Percentiles rank a stretch among this genome's conserved stretches.
Conservation (phyloP, 306 rosid species). For the Ochetophila trinervis region DNA sequence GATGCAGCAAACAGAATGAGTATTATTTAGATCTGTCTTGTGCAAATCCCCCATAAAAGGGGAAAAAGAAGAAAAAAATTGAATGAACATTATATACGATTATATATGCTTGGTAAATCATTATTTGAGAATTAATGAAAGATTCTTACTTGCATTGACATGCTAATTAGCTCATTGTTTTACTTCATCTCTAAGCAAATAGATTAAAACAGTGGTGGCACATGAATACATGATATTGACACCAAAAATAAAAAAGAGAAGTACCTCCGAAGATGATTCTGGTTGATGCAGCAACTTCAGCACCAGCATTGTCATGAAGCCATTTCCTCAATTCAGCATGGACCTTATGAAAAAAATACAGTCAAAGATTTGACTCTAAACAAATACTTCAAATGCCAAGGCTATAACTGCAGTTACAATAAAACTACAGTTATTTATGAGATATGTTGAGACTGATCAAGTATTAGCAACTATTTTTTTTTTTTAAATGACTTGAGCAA, state of each 20-base stretch:
- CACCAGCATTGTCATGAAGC: slow-evolving; percentile 54
- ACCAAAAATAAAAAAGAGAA: background rate
- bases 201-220: background rate
- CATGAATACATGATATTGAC: background rate
- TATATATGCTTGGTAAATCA: background rate
- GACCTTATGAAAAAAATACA: slow-evolving; percentile 35
- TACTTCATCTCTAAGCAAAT: background rate
- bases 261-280: slow-evolving; percentile 95
- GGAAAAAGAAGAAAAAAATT: too few relatives aligned
- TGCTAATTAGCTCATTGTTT: slow-evolving; percentile 1
- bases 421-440: too few relatives aligned
- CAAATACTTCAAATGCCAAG: too few relatives aligned
- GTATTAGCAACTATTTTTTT: too few relatives aligned
- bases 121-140: background rate
- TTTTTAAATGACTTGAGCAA: too few relatives aligned
- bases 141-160: background rate
- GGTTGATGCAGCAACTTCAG: slow-evolving; percentile 62
- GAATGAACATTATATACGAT: too few relatives aligned
- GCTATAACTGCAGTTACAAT: too few relatives aligned
- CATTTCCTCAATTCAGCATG: slow-evolving; percentile 86
- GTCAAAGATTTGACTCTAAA: background rate
- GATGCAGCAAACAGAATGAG: background rate
- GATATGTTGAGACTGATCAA: too few relatives aligned
- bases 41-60: too few relatives aligned
- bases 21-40: too few relatives aligned